Percentiles rank a stretch among this genome's conserved stretches.
phyloP scores from a whole-genome alignment of 139 green algal genomes.

The Marvania coccoides region DNA sequence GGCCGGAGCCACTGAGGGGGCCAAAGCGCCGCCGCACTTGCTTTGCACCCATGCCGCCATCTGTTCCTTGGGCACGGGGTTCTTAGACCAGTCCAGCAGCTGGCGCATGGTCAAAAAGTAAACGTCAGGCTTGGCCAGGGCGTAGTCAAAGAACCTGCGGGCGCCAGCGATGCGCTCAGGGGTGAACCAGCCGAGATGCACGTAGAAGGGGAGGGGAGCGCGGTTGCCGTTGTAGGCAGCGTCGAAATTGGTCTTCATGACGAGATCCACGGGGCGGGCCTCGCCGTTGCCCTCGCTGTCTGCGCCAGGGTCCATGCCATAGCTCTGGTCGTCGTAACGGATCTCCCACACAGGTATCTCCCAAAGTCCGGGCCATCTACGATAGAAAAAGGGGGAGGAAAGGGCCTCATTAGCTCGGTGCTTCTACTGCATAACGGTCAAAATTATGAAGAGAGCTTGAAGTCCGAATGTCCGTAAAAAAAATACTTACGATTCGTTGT shows the following conservation, averaged over 20 bases:
- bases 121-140: neutral
- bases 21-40: too few relatives aligned
- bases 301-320: neutral
- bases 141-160: slow-evolving; percentile 4
- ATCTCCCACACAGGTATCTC: neutral
- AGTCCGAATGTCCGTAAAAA: too few relatives aligned
- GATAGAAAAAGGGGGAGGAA: too few relatives aligned
- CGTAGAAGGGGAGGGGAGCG: slow-evolving; percentile 6
- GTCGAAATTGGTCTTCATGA: slow-evolving; percentile 1
- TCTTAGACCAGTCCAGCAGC: neutral
- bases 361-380: neutral
- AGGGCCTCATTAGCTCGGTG: too few relatives aligned
- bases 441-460: too few relatives aligned
- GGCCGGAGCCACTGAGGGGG: too few relatives aligned
- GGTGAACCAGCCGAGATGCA: slow-evolving; percentile 6
- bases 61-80: neutral
- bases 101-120: slow-evolving; percentile 8
- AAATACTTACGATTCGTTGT: neutral
- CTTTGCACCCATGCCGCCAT: too few relatives aligned
- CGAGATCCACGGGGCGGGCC: too few relatives aligned
- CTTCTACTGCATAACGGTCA: too few relatives aligned
- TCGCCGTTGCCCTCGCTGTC: too few relatives aligned
- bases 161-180: neutral
- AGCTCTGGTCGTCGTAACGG: neutral
- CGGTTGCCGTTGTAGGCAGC: slow-evolving; percentile 12